Percentiles rank a stretch among this genome's conserved stretches.
Conservation (phyloP, 306 rosid species). For the Boehmeria nivea region DNA sequence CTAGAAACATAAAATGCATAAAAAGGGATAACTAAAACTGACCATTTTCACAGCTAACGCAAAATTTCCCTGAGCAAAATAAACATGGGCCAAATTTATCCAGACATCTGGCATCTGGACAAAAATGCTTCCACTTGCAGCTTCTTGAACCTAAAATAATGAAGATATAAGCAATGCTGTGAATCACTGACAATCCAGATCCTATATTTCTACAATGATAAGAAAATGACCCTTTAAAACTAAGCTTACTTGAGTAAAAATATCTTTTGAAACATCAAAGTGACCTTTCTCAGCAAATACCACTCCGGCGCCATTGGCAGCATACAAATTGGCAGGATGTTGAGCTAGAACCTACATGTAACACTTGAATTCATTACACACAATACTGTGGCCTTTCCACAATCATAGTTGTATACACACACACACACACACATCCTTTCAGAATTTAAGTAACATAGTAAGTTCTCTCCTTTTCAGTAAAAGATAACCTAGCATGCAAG, state of each 20-base stretch:
- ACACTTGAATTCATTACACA: too few relatives aligned
- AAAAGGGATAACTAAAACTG: slow-evolving; percentile 21
- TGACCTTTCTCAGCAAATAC: slow-evolving; percentile 97
- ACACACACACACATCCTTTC: too few relatives aligned
- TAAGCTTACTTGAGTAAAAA: slow-evolving; percentile 59
- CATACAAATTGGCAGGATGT: slow-evolving; percentile 90
- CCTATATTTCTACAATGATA: slow-evolving; percentile 10
- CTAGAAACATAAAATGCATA: slow-evolving; percentile 13
- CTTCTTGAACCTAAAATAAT: slow-evolving; percentile 89
- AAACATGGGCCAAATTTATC: slow-evolving; percentile 97
- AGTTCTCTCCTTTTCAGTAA: too few relatives aligned
- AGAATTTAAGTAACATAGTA: too few relatives aligned
- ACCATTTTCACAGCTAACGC: slow-evolving; percentile 97
- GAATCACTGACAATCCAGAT: slow-evolving; percentile 20
- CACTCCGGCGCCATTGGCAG: slow-evolving; percentile 98
- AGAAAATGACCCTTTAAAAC: too few relatives aligned
- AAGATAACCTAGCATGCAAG: background rate
- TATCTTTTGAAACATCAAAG: slow-evolving; percentile 95
- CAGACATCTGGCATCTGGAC: slow-evolving; percentile 99
- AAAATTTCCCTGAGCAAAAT: slow-evolving; percentile 95
- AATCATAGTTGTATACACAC: too few relatives aligned
- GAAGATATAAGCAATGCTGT: slow-evolving; percentile 21
- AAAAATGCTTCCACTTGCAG: slow-evolving; percentile 97
- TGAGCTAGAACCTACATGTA: slow-evolving; percentile 74
- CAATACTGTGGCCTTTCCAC: too few relatives aligned